These are phyloP conservation scores for Asclepias syriaca DNA, from an alignment of 257 asterid genomes.

Conservation along the genomic window DNA sequence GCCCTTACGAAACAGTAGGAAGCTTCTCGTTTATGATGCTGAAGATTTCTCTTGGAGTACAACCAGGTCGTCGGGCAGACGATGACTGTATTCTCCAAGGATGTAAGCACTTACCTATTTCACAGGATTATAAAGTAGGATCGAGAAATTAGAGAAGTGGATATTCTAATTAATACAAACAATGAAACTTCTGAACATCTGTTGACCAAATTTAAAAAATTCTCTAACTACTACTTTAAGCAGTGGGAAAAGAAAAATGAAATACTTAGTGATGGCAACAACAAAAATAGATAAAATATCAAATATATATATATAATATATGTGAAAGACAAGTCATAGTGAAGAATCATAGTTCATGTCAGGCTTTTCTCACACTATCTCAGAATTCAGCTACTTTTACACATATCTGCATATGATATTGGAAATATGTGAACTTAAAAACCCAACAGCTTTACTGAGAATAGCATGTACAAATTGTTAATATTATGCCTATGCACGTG, in stretches of 20 bases:
- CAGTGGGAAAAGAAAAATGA: not conserved
- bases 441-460: not conserved
- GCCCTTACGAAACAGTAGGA: slow-evolving; percentile 88
- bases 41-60: slow-evolving; percentile 83
- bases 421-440: not conserved
- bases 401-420: not conserved
- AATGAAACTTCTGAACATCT: not conserved
- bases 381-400: not conserved
- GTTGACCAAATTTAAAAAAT: not conserved
- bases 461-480: not conserved
- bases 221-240: not conserved
- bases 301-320: not conserved
- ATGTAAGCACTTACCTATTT: slow-evolving; percentile 83
- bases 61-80: slow-evolving; percentile 91
- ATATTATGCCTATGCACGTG: not conserved
- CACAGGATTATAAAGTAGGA: slow-evolving; percentile 6
- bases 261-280: not conserved
- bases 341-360: not conserved
- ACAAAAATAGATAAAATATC: not conserved
- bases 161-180: not conserved
- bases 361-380: not conserved
- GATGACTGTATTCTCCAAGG: slow-evolving; percentile 96
- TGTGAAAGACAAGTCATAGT: not conserved
- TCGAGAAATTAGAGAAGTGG: not conserved
- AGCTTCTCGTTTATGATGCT: slow-evolving; percentile 79